A percentile compares a stretch with the other conserved stretches of the same genome.
Conservation (phyloP, 306 rosid species). For the Rosa lucieae region DNA sequence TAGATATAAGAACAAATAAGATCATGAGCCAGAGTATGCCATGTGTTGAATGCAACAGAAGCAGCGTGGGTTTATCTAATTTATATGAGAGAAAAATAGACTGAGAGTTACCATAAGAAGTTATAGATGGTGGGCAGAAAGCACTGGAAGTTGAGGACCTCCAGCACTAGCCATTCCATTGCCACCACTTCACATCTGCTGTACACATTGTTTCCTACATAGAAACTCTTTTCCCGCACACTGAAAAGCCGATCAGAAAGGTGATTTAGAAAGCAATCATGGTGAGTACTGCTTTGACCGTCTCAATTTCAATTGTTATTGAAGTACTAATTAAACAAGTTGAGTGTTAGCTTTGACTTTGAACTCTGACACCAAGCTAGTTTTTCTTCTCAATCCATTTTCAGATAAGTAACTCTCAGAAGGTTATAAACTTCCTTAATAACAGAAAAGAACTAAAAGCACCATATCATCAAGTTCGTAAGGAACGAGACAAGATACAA, state of each 20-base stretch:
- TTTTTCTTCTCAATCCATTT: background rate
- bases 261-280: background rate
- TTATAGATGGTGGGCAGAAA: slow-evolving; percentile 75
- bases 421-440: background rate
- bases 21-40: background rate
- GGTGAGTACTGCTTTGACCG: background rate
- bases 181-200: slow-evolving; percentile 89
- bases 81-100: slow-evolving; percentile 13
- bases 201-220: slow-evolving; percentile 48
- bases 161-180: slow-evolving; percentile 96
- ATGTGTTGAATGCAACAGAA: background rate
- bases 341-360: background rate
- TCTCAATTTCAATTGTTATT: background rate
- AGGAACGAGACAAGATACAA: background rate
- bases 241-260: slow-evolving; percentile 44
- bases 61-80: slow-evolving; percentile 14
- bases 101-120: slow-evolving; percentile 68
- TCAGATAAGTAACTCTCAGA: background rate
- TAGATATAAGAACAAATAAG: background rate
- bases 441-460: background rate
- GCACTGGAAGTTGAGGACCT: slow-evolving; percentile 80
- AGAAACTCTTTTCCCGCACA: slow-evolving; percentile 51
- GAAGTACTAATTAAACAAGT: background rate
- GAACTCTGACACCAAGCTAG: background rate
- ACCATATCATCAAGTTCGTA: background rate